Percentiles rank a stretch among this genome's conserved stretches.
Evolutionary conservation across 805 yeast species (phyloP).

Genomic region (Kodamaea kakaduensis): DNA sequence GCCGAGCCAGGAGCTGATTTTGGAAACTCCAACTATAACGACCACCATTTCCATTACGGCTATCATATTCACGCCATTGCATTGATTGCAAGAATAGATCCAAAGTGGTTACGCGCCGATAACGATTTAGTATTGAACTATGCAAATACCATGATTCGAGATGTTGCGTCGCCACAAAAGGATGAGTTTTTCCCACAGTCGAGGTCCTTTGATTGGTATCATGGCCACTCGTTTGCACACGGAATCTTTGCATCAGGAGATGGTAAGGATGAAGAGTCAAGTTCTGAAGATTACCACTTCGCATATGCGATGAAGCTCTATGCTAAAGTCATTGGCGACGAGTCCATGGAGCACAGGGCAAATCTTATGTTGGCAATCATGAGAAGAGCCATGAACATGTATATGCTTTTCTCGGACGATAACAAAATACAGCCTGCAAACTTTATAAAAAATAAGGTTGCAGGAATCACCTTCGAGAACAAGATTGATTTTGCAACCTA

Average conservation of each 20-base stretch:
- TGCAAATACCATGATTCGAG: slow-evolving; percentile 59
- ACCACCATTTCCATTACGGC: slow-evolving; percentile 76
- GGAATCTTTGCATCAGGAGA: slow-evolving; percentile 69
- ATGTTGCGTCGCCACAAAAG: slow-evolving; percentile 56
- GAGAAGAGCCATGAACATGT: slow-evolving; percentile 49
- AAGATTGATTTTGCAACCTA: slow-evolving; percentile 71
- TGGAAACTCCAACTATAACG: slow-evolving; percentile 69
- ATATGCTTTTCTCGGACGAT: slow-evolving; percentile 51
- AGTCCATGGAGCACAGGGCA: slow-evolving; percentile 50
- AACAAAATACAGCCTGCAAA: slow-evolving; percentile 53
- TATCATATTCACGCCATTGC: slow-evolving; percentile 73
- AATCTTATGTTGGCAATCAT: slow-evolving; percentile 59
- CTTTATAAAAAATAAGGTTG: slow-evolving; percentile 60
- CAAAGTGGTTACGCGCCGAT: slow-evolving; percentile 29
- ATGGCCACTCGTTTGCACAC: slow-evolving; percentile 78
- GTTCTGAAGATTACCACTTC: slow-evolving; percentile 72
- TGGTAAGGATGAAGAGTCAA: slow-evolving; percentile 73
- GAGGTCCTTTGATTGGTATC: slow-evolving; percentile 69
- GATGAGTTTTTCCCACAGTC: slow-evolving; percentile 63
- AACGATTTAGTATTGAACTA: slow-evolving; percentile 41
- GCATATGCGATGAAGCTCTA: slow-evolving; percentile 64
- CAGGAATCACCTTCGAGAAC: slow-evolving; percentile 72
- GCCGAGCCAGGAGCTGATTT: slow-evolving; percentile 65
- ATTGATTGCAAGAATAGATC: slow-evolving; percentile 54
- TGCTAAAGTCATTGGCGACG: slow-evolving; percentile 54